These are phyloP conservation scores for Lactarius vividus DNA, from an alignment of 768 basidiomycete genomes.

Conservation along the genomic window DNA sequence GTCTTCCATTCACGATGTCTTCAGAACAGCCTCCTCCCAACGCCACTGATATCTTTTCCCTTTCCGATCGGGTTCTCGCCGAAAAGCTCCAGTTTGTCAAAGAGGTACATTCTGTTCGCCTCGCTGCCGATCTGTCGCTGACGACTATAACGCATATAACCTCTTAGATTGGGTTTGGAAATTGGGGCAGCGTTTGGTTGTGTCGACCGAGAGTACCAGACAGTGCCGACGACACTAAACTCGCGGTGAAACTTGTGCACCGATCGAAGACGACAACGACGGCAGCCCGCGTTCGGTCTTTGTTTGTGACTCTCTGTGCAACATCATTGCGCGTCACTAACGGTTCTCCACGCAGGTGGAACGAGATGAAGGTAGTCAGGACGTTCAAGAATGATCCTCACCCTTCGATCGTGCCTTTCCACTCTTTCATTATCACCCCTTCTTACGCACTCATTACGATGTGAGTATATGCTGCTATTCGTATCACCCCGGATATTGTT, in stretches of 20 bases:
- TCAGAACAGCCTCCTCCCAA: constrained; percentile 34
- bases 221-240: constrained; percentile 45
- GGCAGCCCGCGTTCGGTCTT: constrained; percentile 82
- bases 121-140: constrained; percentile 8
- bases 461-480: constrained; percentile 45
- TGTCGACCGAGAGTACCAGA: constrained; percentile 57
- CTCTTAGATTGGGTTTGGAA: constrained; percentile 78
- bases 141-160: constrained; percentile 10
- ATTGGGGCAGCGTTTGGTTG: constrained; percentile 92
- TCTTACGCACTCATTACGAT: constrained; percentile 90
- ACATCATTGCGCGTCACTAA: constrained; percentile 2
- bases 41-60: constrained; percentile 64
- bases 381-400: constrained; percentile 82
- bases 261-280: constrained; percentile 77
- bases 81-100: constrained; percentile 71
- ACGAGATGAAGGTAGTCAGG: constrained; percentile 95
- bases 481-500: not conserved
- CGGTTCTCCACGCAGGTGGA: constrained; percentile 61
- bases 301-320: constrained; percentile 48
- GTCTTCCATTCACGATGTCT: constrained; percentile 30
- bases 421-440: constrained; percentile 91
- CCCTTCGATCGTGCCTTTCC: constrained; percentile 89
- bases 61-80: constrained; percentile 69
- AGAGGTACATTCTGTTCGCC: constrained; percentile 48
- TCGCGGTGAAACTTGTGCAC: constrained; percentile 94